Evolutionary conservation across 345 rosid species (phyloP), one percentile per base, ranked within the genome.

Genomic region (Hypericum androsaemum): DNA sequence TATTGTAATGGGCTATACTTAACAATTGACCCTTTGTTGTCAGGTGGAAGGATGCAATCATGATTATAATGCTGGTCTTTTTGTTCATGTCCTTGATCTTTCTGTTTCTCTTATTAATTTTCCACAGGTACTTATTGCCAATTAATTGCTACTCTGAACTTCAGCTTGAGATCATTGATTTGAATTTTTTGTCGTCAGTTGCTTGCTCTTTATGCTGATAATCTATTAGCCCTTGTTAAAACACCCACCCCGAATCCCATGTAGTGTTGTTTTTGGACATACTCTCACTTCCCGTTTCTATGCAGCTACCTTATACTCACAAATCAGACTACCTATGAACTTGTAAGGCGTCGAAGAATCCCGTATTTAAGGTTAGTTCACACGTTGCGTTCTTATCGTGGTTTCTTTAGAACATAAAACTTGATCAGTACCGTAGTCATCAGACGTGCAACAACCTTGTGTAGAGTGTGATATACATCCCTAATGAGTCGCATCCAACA

Each of bases 301-400:
- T 75, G 74, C 90, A 92, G 95, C 83, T 94, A 88, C 74, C 92
- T 88, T 63, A 68, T 88, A 71, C 66, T 85, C 54, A 94, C 97
- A 17, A 88, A 86, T 77, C 95, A 94, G 72, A 85, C 95, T 38
- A 88, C 97, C 45, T 88, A 81, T 65, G 98, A 92, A 67, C 96
- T 92, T 10, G 89, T 88, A 58, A 81, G 95, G 59, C 94, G 95
- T 6, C 83, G 82, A 59, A 94, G 95, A 52, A 83, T 92, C 58
- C 74, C 74, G 12, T 92, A 83, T 76, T 59, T 89, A 67, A 86
- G 97, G 95, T 89, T 62, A 59, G 74, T 58, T 37, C 7, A 6
- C 32, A 37, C 43, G 4, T 4, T 22, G 1, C n/a, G n/a, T n/a
- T n/a, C 37, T 41, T 15, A 12, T 5, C 10, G 37, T 56, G 37